Conservation (phyloP, 176 grass and related monocot species). For the Paspalum notatum region DNA sequence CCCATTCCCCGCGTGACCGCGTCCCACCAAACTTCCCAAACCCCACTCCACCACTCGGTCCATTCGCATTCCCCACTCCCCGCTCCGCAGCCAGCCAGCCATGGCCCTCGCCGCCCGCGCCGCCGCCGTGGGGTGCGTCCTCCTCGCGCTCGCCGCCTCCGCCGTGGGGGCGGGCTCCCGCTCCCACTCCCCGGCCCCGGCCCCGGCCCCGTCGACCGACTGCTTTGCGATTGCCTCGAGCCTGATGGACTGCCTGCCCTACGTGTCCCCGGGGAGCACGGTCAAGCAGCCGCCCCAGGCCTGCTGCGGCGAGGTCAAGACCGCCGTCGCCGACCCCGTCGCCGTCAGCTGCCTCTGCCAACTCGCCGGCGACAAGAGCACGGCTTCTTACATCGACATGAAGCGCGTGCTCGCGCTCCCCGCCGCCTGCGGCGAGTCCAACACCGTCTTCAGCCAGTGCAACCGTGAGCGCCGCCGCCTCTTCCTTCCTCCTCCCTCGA, state of each 20-base stretch:
- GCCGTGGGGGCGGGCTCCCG: slow-evolving; percentile 2
- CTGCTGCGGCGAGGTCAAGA: slow-evolving; percentile 55
- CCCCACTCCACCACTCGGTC: background rate
- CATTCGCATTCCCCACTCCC: background rate
- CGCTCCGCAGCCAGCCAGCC: background rate
- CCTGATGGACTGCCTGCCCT: background rate
- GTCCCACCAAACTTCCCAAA: slow-evolving; percentile 14
- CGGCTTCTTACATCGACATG: slow-evolving; percentile 20
- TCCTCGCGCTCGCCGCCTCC: slow-evolving; percentile 28
- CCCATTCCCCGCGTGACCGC: slow-evolving; percentile 17
- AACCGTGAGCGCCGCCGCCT: slow-evolving; percentile 13
- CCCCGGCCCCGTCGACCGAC: slow-evolving; percentile 45
- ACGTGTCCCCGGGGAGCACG: slow-evolving; percentile 12
- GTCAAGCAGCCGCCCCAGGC: background rate
- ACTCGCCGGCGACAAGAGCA: background rate
- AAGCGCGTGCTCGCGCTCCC: slow-evolving; percentile 45
- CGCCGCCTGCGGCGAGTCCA: slow-evolving; percentile 34
- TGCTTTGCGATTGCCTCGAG: slow-evolving; percentile 36
- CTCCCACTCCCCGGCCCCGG: slow-evolving; percentile 18
- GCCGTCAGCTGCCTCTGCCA: slow-evolving; percentile 50
- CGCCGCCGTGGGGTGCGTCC: slow-evolving; percentile 21
- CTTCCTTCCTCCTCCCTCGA: background rate
- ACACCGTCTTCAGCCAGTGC: slow-evolving; percentile 40
- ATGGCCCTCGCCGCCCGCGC: slow-evolving; percentile 35
- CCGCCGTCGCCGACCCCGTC: slow-evolving; percentile 15